These are phyloP conservation scores for Rhynchospora tenuis DNA, from an alignment of 176 grass and related monocot species.

Conservation along the genomic window DNA sequence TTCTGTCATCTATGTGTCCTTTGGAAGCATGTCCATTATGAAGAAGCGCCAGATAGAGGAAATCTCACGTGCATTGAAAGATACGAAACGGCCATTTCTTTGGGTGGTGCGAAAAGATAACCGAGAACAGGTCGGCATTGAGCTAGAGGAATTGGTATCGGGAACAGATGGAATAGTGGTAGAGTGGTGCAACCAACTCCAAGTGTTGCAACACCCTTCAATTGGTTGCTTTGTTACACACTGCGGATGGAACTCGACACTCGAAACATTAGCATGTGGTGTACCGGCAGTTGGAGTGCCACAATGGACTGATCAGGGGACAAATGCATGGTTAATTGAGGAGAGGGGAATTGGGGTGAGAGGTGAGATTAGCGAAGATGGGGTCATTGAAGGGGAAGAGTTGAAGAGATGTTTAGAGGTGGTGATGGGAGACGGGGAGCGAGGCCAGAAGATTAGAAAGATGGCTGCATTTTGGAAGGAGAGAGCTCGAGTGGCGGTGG, in stretches of 20 bases:
- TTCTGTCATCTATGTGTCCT: slow-evolving; percentile 52
- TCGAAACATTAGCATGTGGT: slow-evolving; percentile 32
- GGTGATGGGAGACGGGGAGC: slow-evolving; percentile 26
- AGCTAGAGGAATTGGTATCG: neutral
- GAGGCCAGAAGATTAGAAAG: slow-evolving; percentile 12
- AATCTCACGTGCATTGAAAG: slow-evolving; percentile 20
- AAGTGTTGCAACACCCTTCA: slow-evolving; percentile 35
- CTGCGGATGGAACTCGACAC: slow-evolving; percentile 52
- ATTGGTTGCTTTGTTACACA: slow-evolving; percentile 59
- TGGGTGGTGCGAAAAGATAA: slow-evolving; percentile 37
- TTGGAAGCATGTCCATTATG: slow-evolving; percentile 43
- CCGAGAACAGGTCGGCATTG: neutral
- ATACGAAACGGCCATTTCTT: slow-evolving; percentile 27
- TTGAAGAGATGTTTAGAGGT: slow-evolving; percentile 47
- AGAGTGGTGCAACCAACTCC: slow-evolving; percentile 46
- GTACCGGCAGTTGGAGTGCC: slow-evolving; percentile 32
- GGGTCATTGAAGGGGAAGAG: slow-evolving; percentile 25
- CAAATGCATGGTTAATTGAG: slow-evolving; percentile 25
- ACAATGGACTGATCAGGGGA: slow-evolving; percentile 29
- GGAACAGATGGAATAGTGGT: slow-evolving; percentile 33
- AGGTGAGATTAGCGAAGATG: neutral
- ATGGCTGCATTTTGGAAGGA: slow-evolving; percentile 15
- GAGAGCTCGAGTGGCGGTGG: neutral
- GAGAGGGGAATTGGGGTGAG: slow-evolving; percentile 24
- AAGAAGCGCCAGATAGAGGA: slow-evolving; percentile 34